Evolutionary conservation across 1,284 basidiomycete genomes (phyloP), one percentile per base, ranked within the genome.

Genomic region (Phenoliferia sp.): DNA sequence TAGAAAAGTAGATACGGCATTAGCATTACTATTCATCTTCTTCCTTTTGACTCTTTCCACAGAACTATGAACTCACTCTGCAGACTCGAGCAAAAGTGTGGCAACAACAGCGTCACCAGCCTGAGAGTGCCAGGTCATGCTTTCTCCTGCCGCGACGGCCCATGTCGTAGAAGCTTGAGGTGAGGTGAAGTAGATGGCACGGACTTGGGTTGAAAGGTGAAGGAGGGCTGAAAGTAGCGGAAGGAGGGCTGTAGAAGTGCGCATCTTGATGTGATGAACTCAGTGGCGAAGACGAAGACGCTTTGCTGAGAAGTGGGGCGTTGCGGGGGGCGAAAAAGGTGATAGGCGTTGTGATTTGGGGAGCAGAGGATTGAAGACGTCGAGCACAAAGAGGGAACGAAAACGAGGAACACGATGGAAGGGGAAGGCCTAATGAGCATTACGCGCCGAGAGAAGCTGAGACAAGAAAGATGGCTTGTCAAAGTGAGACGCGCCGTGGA

Each of bases 181-280:
- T n/a, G 62, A 60, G 22, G 69, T 70, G 65, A 72, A 72, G 63
- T 67, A 72, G 63, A 66, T 68, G 7, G 71, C 71, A 19, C 62
- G 50, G 56, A 19, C 48, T 52, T 52, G 48, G 22, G 48, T 52
- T 26, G 36, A 62, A 29, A 39, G 26, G 59, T 34, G 3, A 54
- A 39, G 31, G 36, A 44, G 62, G 19, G 64, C 9, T 26, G 36
- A 55, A 36, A 70, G 61, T 6, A 62, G 39, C 32, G 66, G 52
- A 31, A 67, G 15, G 35, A 68, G 31, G 28, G 35, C 39, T 39
- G 56, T 55, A 34, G 61, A 32, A 26, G 22, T 34, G 19, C 55
- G 31, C 55, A 52, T 31, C 50, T 52, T 50, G 44, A 28, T 9
- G 36, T 10, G 52, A 26, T 9, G 31, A 22, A 32, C n/a, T n/a